A percentile compares a stretch with the other conserved stretches of the same genome.
Evolutionary conservation across 2,329 filamentous ascomycete species (phyloP).

Genomic region (Alternaria ethzedia): DNA sequence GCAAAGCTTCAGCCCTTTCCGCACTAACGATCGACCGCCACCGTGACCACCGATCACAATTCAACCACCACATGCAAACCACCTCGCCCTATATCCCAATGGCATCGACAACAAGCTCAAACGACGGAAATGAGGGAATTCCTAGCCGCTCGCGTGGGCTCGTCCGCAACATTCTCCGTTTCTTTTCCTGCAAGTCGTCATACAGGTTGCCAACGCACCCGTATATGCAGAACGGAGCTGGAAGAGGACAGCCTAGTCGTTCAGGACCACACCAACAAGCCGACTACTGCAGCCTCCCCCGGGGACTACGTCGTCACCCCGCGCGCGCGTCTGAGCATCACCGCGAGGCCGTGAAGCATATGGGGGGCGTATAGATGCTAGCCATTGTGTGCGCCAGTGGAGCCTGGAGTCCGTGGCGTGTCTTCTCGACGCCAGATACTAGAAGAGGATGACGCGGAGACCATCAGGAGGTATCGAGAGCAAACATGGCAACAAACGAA

Average conservation of each 20-base stretch:
- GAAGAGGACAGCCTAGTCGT: background rate
- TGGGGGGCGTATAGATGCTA: background rate
- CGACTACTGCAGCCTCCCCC: background rate
- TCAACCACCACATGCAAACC: background rate
- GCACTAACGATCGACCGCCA: background rate
- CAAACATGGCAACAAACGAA: background rate
- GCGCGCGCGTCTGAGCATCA: background rate
- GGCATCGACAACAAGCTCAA: background rate
- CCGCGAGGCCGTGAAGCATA: background rate
- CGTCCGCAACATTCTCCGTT: background rate
- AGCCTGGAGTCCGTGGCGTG: background rate
- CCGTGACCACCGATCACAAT: background rate
- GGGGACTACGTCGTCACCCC: background rate
- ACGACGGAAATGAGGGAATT: background rate
- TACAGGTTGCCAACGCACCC: background rate
- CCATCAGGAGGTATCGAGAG: background rate
- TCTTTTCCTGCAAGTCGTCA: background rate
- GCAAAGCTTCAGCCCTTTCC: constrained; percentile 1
- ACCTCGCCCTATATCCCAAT: background rate
- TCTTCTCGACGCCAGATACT: background rate
- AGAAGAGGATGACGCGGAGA: background rate
- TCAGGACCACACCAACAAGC: background rate
- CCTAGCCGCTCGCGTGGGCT: background rate
- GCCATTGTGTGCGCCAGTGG: background rate
- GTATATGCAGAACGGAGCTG: background rate